phyloP scores from a whole-genome alignment of 1,284 basidiomycete species.

The Irpex sp. region DNA sequence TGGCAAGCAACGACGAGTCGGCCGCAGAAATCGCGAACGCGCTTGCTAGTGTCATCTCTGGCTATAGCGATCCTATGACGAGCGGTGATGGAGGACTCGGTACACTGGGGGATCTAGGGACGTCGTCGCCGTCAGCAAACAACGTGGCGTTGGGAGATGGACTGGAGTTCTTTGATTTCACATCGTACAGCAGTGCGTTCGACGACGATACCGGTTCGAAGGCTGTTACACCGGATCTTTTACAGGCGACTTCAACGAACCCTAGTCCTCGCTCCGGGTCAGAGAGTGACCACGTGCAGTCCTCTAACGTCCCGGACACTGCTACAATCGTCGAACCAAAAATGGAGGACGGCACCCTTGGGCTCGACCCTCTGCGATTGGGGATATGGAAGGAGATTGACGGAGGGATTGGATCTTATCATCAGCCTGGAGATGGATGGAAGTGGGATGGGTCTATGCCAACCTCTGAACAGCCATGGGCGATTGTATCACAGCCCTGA shows the following conservation, averaged over 20 bases:
- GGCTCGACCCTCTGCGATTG: slow-evolving; percentile 50
- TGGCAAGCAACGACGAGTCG: slow-evolving; percentile 40
- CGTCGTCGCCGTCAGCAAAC: slow-evolving; percentile 7
- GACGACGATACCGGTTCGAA: slow-evolving; percentile 60
- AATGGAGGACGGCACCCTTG: slow-evolving; percentile 18
- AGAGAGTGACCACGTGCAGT: slow-evolving; percentile 45
- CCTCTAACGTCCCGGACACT: slow-evolving; percentile 20
- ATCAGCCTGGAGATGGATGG: slow-evolving; percentile 53
- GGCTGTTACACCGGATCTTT: slow-evolving; percentile 63
- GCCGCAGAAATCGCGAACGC: slow-evolving; percentile 56
- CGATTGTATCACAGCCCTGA: slow-evolving; percentile 29
- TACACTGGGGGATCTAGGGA: slow-evolving; percentile 10
- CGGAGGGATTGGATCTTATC: slow-evolving; percentile 71
- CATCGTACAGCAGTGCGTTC: slow-evolving; percentile 43
- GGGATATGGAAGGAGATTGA: slow-evolving; percentile 69
- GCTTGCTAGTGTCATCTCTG: slow-evolving; percentile 42
- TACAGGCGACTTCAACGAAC: slow-evolving; percentile 67
- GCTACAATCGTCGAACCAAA: slow-evolving; percentile 26
- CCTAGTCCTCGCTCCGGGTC: slow-evolving; percentile 72
- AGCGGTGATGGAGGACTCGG: slow-evolving; percentile 30
- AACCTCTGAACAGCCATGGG: slow-evolving; percentile 66
- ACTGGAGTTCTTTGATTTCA: slow-evolving; percentile 59
- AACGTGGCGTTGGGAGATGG: slow-evolving; percentile 17
- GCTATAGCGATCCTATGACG: slow-evolving; percentile 33
- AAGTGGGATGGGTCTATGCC: slow-evolving; percentile 72